Evolutionary conservation across 208 protist species (phyloP), one percentile per base, ranked within the genome.

Genomic region (Crithidia brevicula): DNA sequence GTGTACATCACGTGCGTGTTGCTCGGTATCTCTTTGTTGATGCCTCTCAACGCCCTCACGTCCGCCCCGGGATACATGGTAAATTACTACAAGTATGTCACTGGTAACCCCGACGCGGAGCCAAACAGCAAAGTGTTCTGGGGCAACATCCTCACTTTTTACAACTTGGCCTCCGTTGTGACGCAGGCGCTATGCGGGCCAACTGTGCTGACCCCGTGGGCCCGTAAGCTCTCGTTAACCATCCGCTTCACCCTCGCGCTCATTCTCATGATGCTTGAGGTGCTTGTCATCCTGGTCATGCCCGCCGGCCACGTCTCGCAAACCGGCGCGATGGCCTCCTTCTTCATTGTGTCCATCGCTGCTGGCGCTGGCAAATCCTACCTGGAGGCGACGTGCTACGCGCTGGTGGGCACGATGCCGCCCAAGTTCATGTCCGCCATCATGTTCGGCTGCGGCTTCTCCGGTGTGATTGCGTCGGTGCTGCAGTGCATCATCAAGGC

Each of bases 401-500:
- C 84, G 10, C 47, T 96, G 36, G 92, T 86, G 0, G 81, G 81
- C 33, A 79, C 72, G 10, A 89, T 97, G 79, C 85, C 86, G 46
- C 58, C 81, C 5, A 85, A 89, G 67, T 96, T 95, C 62, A 96
- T 91, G 81, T 85, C 88, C 20, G 88, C 86, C 13, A 62, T 95
- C 36, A 97, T 97, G 92, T 85, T 89, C 73, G 94, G 94, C 62
- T 91, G 82, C 45, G 85, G 84, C 52, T 82, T 88, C 65, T 90
- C 84, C 11, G 91, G 91, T 25, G 76, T 92, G 8, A 81, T 88
- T 27, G 46, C 83, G 20, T 90, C 85, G 0, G 56, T 81, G 57
- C 70, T 96, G 65, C 88, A 92, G 79, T 90, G 91, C 71, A 89
- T 96, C 71, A 83, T 92, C 43, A 96, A 96, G 68, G 88, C 69